Percentiles rank a stretch among this genome's conserved stretches.
These are phyloP conservation scores for Nicotiana benthamiana DNA, from an alignment of 257 asterid species.

Conservation along the genomic window DNA sequence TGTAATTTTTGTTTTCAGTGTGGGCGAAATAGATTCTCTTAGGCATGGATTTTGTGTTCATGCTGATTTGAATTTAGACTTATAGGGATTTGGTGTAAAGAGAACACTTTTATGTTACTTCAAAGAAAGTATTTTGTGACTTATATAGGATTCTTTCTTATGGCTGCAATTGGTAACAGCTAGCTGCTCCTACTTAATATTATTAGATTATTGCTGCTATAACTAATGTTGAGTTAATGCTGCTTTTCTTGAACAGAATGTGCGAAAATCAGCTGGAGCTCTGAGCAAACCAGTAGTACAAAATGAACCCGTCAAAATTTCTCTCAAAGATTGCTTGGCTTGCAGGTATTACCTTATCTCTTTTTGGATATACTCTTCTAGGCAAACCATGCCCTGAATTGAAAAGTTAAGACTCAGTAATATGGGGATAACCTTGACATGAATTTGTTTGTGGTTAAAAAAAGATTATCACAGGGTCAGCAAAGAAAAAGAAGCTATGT, in stretches of 20 bases:
- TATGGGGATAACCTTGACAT: not conserved
- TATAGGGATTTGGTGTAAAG: not conserved
- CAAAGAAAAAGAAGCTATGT: not conserved
- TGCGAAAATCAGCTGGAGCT: conserved; percentile 27
- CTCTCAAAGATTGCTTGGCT: conserved; percentile 93
- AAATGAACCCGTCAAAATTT: conserved; percentile 82
- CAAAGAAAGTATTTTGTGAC: not conserved
- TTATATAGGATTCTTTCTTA: not conserved
- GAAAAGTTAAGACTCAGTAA: not conserved
- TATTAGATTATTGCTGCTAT: not conserved
- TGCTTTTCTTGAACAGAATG: conserved; percentile 28
- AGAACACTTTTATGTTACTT: not conserved
- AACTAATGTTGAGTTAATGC: not conserved
- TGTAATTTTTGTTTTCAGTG: too few relatives aligned
- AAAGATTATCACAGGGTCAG: not conserved
- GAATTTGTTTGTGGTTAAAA: not conserved
- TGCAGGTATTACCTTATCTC: conserved; percentile 56
- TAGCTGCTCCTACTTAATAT: not conserved
- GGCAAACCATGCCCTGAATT: not conserved
- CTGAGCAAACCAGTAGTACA: conserved; percentile 39
- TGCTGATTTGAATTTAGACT: not conserved
- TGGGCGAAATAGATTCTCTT: not conserved
- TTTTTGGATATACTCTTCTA: not conserved
- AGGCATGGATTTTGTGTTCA: not conserved
- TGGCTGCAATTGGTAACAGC: not conserved